Evolutionary conservation across 1,284 basidiomycete species (phyloP).

Genomic region (Cystobasidiaceae sp.): DNA sequence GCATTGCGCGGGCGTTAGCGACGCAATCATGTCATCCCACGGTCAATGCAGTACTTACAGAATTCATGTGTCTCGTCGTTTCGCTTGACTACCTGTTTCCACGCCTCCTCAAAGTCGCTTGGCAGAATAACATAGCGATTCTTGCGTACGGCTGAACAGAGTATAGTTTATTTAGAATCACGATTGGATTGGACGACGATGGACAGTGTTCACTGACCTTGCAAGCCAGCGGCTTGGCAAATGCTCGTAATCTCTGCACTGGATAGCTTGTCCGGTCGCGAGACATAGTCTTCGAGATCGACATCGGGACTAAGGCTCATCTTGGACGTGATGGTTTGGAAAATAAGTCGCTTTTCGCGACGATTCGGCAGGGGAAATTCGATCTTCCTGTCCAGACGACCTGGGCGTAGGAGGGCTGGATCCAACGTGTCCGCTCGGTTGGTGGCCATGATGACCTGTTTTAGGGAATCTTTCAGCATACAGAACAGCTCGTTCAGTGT

Average conservation of each 20-base stretch:
- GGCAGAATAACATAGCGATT: constrained; percentile 97
- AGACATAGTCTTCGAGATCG: constrained; percentile 96
- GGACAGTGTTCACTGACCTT: constrained; percentile 56
- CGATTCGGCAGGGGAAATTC: constrained; percentile 94
- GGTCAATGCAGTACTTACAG: constrained; percentile 68
- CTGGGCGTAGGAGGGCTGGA: constrained; percentile 92
- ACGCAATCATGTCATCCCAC: too few relatives aligned
- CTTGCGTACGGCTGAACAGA: constrained; percentile 78
- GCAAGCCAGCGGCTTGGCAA: constrained; percentile 93
- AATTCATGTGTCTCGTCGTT: constrained; percentile 92
- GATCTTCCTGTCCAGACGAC: constrained; percentile 96
- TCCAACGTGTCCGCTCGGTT: constrained; percentile 95
- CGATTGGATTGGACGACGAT: neutral
- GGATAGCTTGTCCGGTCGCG: constrained; percentile 89
- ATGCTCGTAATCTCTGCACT: constrained; percentile 94
- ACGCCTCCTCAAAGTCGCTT: constrained; percentile 95
- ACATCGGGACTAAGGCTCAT: constrained; percentile 99
- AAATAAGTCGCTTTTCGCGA: constrained; percentile 93
- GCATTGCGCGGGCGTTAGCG: too few relatives aligned
- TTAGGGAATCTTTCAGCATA: neutral
- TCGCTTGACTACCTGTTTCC: constrained; percentile 95
- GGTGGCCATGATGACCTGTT: constrained; percentile 94
- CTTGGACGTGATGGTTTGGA: constrained; percentile 94
- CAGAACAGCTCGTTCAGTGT: neutral
- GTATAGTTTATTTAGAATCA: neutral